Evolutionary conservation across 768 basidiomycete species (phyloP), one percentile per base, ranked within the genome.

Genomic region (Glaciozyma antarctica): DNA sequence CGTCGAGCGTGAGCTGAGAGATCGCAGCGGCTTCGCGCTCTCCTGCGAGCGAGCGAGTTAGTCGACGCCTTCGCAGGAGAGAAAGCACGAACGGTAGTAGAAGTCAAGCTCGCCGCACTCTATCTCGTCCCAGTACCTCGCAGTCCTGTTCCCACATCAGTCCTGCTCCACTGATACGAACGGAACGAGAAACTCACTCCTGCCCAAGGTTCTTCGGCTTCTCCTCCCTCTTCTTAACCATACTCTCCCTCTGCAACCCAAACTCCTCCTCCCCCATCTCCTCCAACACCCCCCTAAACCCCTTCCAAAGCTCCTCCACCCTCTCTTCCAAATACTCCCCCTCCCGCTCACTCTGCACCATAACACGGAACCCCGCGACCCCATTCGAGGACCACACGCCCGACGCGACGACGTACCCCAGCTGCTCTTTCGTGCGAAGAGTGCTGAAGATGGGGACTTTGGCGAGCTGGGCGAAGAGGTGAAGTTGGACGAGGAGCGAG

Each of bases 401-500:
- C 17, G 62, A 66, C 17, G 60, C 53, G 41, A 95, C 93, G 52
- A 95, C 81, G 76, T 99, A 99, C 15, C 95, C 95, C 2, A 99
- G 82, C 75, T 98, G 95, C 73, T 98, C 91, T 74, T 90, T 86
- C 7, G 95, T 98, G 28, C 92, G 91, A 62, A 83, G 61, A 58
- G 85, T 79, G 74, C 92, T 85, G 78, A 99, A 98, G 17, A 88
- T 83, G 3, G 93, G 94, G 70, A 98, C 95, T 24, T 82, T 81
- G 52, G 92, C 81, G 65, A 98, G 87, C 72, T 94, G 92, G 0
- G 82, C 82, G 34, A 97, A 83, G 21, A 99, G 81, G 5, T 84
- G 78, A 24, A 86, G 81, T 0, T 81, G 80, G 30, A 89, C 86
- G 6, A 91, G 85, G 22, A 83, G 78, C 28, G 77, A 81, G 54